These are phyloP conservation scores for Paratinospora sagittata DNA, from an alignment of 164 flowering plant genomes.

Conservation along the genomic window DNA sequence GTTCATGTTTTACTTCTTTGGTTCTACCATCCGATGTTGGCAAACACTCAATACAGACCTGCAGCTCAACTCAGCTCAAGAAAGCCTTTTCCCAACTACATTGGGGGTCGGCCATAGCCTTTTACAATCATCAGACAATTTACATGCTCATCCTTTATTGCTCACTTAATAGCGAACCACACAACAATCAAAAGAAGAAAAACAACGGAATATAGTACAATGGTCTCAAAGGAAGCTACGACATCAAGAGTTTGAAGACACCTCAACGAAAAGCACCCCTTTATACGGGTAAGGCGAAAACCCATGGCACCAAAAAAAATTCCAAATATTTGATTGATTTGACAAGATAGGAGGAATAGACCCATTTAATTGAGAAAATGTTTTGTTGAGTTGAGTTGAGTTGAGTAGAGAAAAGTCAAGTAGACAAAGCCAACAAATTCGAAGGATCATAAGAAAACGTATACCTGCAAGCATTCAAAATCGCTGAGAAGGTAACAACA, in stretches of 20 bases:
- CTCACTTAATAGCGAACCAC: not conserved
- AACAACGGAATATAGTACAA: not conserved
- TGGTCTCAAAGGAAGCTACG: not conserved
- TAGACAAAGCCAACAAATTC: not conserved
- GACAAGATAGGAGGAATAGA: not conserved
- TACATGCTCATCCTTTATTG: not conserved
- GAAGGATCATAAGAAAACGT: not conserved
- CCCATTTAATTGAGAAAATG: no score
- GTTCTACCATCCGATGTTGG: no score
- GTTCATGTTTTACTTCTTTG: no score
- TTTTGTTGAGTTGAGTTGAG: no score
- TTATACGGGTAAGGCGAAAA: no score
- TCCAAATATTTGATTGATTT: not conserved
- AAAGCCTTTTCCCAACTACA: no score
- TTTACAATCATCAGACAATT: not conserved
- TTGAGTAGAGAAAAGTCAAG: no score
- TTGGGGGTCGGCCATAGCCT: no score
- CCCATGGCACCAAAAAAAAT: not conserved
- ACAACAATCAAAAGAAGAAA: not conserved
- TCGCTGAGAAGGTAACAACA: slow-evolving; percentile 97
- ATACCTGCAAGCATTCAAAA: slow-evolving; percentile 98
- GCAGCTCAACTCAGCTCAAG: no score
- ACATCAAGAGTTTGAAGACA: no score
- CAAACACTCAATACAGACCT: no score
- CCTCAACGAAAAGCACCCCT: no score